Base-by-base conservation (phyloP, 306 rosid genomes). In the Rubus parviflorus region DNA sequence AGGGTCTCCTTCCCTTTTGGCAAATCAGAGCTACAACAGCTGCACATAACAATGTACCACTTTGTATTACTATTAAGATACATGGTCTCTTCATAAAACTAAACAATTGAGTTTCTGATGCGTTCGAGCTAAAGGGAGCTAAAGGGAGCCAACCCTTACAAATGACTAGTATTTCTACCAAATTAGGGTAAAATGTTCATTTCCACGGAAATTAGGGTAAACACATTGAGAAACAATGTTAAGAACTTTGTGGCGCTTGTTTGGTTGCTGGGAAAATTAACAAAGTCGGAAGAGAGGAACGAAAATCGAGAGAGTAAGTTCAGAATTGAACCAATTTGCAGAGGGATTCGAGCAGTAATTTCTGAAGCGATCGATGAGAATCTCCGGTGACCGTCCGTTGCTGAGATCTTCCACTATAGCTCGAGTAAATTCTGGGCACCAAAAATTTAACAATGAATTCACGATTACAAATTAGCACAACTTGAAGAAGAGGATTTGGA, bases 1-100 rank as follows among this genome's bases (percentile, higher is more conserved):
- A 94, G 89, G 86, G 78, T 75, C 76, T 88, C 97, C 75, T 81
- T 87, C 67, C 95, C 96, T 51, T 77, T 81, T 1, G 93, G 83
- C 8, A 82, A 80, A 84, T 85, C 76, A 22, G 81, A 87, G 73
- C 88, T 79, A 16, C 98, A 92, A 58, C 20, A 79, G 76, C 98
- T 92, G 97, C 80, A 70, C 61, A 67, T 0, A 53, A 20, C 63
- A 72, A 23, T 4, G 71, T 41, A 56, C 73, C 23, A 38, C 8
- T 53, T 53, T 7, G 6, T 7, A 72, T 72, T n/a, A 38, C 61
- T 8, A 51, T 10, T 16, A 8, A 11, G 1, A 6, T 22, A 54
- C 61, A 7, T 58, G 15, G 38, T 58, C 42, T 12, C 5, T 30
- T 30, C n/a, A 61, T 10, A 58, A 8, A 48, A 8, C 13, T 12